Percentiles rank a stretch among this genome's conserved stretches.
phyloP scores from a whole-genome alignment of 2,329 filamentous ascomycete species.

The Ascosphaera acerosa region DNA sequence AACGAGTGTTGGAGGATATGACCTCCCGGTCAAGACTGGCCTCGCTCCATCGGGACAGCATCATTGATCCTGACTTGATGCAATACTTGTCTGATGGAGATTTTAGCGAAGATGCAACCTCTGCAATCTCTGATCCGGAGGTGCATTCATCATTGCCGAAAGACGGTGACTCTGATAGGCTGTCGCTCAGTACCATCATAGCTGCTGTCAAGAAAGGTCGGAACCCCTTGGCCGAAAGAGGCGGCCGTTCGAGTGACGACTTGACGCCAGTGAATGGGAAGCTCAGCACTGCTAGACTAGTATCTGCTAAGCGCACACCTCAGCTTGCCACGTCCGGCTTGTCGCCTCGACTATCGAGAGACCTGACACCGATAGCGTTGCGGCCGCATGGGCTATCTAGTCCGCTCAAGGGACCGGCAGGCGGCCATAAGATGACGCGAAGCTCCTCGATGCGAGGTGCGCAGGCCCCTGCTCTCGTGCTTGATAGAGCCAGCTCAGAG shows the following conservation, averaged over 20 bases:
- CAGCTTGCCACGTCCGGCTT: conserved; percentile 29
- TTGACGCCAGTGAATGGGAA: conserved; percentile 29
- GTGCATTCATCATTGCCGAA: background rate
- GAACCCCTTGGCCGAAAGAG: conserved; percentile 43
- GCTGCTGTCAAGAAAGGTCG: conserved; percentile 52
- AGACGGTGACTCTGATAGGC: conserved; percentile 28
- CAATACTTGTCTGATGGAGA: conserved; percentile 88
- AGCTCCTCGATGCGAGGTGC: conserved; percentile 62
- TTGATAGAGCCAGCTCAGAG: conserved; percentile 66
- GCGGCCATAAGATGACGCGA: conserved; percentile 33
- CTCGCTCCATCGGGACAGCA: conserved; percentile 95
- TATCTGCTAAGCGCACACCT: conserved; percentile 57
- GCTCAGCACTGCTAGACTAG: conserved; percentile 48
- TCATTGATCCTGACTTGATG: conserved; percentile 88
- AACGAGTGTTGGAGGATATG: conserved; percentile 42
- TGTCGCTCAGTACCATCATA: conserved; percentile 46
- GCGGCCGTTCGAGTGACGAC: background rate
- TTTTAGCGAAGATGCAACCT: conserved; percentile 55
- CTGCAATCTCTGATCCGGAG: conserved; percentile 36
- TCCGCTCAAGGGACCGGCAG: conserved; percentile 21
- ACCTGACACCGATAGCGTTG: conserved; percentile 9
- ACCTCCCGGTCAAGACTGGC: conserved; percentile 43
- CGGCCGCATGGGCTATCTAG: conserved; percentile 7
- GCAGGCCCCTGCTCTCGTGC: conserved; percentile 48
- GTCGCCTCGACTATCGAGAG: conserved; percentile 45